These are phyloP conservation scores for Penicillium sp. DNA, from an alignment of 2,329 filamentous ascomycete genomes.

Conservation along the genomic window DNA sequence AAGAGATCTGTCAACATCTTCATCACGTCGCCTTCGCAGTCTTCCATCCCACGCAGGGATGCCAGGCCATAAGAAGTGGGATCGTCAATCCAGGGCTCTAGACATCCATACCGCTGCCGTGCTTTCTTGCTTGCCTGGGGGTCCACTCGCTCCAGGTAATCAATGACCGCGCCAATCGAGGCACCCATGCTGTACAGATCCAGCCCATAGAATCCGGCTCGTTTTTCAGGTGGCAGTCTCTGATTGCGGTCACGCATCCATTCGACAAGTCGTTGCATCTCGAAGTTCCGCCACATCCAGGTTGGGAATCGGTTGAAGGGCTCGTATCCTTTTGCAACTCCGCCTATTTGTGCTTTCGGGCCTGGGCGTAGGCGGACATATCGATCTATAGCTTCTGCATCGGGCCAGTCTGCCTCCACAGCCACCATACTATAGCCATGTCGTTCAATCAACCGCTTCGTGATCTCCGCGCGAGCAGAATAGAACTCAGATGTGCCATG, in stretches of 20 bases:
- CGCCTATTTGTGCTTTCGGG: slow-evolving; percentile 34
- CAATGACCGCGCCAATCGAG: slow-evolving; percentile 50
- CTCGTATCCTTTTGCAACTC: slow-evolving; percentile 30
- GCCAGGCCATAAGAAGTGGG: slow-evolving; percentile 53
- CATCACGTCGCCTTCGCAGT: slow-evolving; percentile 51
- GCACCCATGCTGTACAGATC: slow-evolving; percentile 55
- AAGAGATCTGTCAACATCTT: slow-evolving; percentile 50
- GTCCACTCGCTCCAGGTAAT: slow-evolving; percentile 52
- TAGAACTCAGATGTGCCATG: slow-evolving; percentile 62
- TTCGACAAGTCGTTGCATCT: slow-evolving; percentile 54
- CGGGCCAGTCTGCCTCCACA: slow-evolving; percentile 58
- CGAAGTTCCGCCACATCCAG: slow-evolving; percentile 60
- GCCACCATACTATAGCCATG: slow-evolving; percentile 56
- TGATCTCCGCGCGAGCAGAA: slow-evolving; percentile 53
- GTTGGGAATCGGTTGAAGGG: slow-evolving; percentile 55
- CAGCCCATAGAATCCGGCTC: slow-evolving; percentile 53
- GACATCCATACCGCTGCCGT: slow-evolving; percentile 47
- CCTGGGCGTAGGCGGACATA: slow-evolving; percentile 52
- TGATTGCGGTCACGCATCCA: slow-evolving; percentile 53
- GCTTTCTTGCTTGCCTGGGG: slow-evolving; percentile 48
- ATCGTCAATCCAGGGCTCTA: slow-evolving; percentile 53
- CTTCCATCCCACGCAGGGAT: slow-evolving; percentile 41
- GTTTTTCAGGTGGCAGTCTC: slow-evolving; percentile 28
- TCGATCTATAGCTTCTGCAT: slow-evolving; percentile 54
- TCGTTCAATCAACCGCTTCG: slow-evolving; percentile 51